Evolutionary conservation across 306 rosid genomes (phyloP), one percentile per base, ranked within the genome.

Genomic region (Lathyrus aphaca): DNA sequence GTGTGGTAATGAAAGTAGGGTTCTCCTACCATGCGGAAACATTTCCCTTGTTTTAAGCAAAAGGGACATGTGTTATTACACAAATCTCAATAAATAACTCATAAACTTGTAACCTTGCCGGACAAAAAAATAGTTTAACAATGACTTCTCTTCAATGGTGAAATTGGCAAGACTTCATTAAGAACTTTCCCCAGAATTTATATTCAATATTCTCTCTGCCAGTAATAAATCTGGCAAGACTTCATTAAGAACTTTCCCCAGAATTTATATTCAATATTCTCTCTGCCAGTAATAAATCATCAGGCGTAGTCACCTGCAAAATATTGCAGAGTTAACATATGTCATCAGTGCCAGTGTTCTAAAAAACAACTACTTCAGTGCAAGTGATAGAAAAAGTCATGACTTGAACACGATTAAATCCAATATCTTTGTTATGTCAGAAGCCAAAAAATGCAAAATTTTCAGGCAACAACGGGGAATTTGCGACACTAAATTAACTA

Each of bases 271-370:
- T 83, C 81, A 94, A 75, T 64, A 94, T 84, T 88, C 97, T 87
- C 87, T 94, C 97, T 0, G 97, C 97, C 54, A 94, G 85, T 74
- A 94, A 68, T 68, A 94, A 59, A 83, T 94, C 97, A 80, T 91
- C 99, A 2, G 96, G 99, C 60, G 97, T 94, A 67, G 99, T 91
- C 37, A 94, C 99, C 99, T 94, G 91, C 84, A 82, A 74, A 75
- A 75, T 40, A 76, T 37, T 29, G 27, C 50, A 73, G 38, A 68
- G 53, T 67, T 69, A 44, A 58, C 38, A 38, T 35, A 70, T 68
- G 57, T 42, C 10, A 67, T 42, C 49, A 44, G 25, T 25, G 45
- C 29, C 57, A 49, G 29, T 25, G 25, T 23, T 23, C 25, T 23
- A 25, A 25, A 25, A 25, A 25, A 25, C 29, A 25, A 25, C 29